Evolutionary conservation across 2,329 filamentous ascomycete species (phyloP).

Genomic region (Fusarium citri): DNA sequence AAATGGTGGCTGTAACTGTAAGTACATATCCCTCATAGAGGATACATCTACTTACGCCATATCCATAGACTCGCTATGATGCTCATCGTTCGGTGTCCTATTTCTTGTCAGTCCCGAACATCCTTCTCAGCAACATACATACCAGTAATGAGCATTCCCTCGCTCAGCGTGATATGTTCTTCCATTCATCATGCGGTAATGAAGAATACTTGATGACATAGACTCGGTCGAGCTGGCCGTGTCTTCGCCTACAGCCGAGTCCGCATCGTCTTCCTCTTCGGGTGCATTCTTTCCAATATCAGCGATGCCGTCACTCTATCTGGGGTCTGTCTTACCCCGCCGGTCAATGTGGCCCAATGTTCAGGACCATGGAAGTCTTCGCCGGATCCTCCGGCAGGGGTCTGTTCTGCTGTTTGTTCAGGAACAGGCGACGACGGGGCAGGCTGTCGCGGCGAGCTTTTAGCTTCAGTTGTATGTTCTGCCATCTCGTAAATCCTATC

Average conservation of each 20-base stretch:
- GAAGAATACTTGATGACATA: conserved; percentile 40
- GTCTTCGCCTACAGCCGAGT: conserved; percentile 35
- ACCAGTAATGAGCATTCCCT: conserved; percentile 44
- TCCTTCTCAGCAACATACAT: fast-evolving
- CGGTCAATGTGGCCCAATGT: conserved; percentile 15
- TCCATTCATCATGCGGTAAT: conserved; percentile 39
- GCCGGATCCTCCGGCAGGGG: background rate
- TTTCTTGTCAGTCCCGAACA: fast-evolving
- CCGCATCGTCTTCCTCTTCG: conserved; percentile 1
- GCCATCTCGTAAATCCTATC: background rate
- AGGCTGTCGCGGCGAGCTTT: fast-evolving
- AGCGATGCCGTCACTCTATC: fast-evolving
- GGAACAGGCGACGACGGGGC: background rate
- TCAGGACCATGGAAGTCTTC: conserved; percentile 16
- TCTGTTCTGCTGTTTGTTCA: background rate
- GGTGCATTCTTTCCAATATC: background rate
- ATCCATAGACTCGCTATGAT: conserved; percentile 40
- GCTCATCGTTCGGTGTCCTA: conserved; percentile 38
- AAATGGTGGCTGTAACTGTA: conserved; percentile 17
- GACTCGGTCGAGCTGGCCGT: conserved; percentile 38
- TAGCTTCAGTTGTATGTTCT: background rate
- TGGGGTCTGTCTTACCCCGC: background rate
- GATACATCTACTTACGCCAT: conserved; percentile 17
- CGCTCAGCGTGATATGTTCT: conserved; percentile 41
- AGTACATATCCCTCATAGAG: fast-evolving